Base-by-base conservation (phyloP, 192 early-diverging fungal genomes). In the Mortierella alpina region DNA sequence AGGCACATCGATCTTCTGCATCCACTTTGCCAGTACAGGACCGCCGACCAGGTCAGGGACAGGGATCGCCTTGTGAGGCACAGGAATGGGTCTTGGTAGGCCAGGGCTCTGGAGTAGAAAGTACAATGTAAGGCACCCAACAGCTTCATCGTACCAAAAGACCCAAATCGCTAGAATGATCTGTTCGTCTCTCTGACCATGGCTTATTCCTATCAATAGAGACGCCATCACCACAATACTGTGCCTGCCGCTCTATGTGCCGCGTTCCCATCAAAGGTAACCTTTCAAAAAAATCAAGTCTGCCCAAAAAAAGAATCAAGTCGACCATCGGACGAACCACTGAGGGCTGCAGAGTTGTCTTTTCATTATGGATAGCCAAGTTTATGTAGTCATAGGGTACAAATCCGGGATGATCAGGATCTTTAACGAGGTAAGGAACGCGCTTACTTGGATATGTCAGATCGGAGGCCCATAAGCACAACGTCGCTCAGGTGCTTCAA, bases 351-450 rank as follows among this genome's bases (percentile, higher is more conserved):
- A 20, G 50, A 20, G 46, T 49, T 5, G 59, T 57, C 59, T 6
- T 61, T 9, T 18, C 5, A 31, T 31, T 31, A 31, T 31, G 31
- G 3, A 68, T 65, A 86, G 86, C 46, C 84, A 89, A 56, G 77
- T 86, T 6, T 89, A 83, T 60, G 73, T 87, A 15, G 84, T 89
- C 51, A 67, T 84, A 48, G 88, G 88, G 6, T 89, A 89, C 68
- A 87, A 76, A 51, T 86, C 86, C n/a, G 88, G 88, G 8, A 87
- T 84, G 84, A 72, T 89, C 18, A 63, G 83, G 42, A 82, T 89
- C 14, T 89, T 89, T 67, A 84, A 86, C 54, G 81, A 86, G 63
- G 88, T 85, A 73, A 57, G 40, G 13, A 11, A 6, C 12, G 7
- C 6, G 7, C 5, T 39, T 54, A 51, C n/a, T 50, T 60, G 31